These are phyloP conservation scores for Populus alba DNA, from an alignment of 345 rosid genomes.

Conservation along the genomic window DNA sequence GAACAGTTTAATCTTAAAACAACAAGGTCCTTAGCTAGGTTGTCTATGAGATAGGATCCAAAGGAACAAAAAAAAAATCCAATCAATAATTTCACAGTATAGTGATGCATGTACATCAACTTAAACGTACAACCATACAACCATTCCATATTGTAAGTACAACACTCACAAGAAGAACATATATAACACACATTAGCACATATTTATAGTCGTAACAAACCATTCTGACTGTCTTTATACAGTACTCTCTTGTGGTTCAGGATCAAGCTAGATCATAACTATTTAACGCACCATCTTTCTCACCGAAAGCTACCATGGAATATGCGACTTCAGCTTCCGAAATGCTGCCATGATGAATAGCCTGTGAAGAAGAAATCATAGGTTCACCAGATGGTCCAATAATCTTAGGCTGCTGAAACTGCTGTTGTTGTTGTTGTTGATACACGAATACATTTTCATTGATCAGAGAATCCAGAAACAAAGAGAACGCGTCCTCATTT, in stretches of 20 bases:
- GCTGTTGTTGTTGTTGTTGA: conserved; percentile 19
- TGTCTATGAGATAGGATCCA: too few species aligned
- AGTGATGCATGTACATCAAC: too few species aligned
- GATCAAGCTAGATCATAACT: not conserved
- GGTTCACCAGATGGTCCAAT: not conserved
- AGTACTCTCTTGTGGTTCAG: not conserved
- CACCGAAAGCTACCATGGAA: conserved; percentile 19
- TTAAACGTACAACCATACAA: too few species aligned
- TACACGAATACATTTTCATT: conserved; percentile 41
- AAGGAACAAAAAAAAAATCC: too few species aligned
- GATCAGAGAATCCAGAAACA: conserved; percentile 62
- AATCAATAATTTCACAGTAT: too few species aligned
- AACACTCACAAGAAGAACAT: too few species aligned
- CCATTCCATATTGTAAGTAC: too few species aligned
- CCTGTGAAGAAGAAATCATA: conserved; percentile 2
- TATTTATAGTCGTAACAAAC: too few species aligned
- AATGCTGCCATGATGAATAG: not conserved
- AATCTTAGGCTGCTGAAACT: not conserved
- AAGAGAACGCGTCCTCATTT: conserved; percentile 60
- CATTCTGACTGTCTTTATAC: too few species aligned
- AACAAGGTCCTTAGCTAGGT: too few species aligned
- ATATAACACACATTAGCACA: too few species aligned
- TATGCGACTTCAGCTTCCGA: conserved; percentile 24
- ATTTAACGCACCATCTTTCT: conserved; percentile 13
- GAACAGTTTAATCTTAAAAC: too few species aligned